Conservation (phyloP, 2,329 filamentous ascomycete species). For the Neurospora sp. region DNA sequence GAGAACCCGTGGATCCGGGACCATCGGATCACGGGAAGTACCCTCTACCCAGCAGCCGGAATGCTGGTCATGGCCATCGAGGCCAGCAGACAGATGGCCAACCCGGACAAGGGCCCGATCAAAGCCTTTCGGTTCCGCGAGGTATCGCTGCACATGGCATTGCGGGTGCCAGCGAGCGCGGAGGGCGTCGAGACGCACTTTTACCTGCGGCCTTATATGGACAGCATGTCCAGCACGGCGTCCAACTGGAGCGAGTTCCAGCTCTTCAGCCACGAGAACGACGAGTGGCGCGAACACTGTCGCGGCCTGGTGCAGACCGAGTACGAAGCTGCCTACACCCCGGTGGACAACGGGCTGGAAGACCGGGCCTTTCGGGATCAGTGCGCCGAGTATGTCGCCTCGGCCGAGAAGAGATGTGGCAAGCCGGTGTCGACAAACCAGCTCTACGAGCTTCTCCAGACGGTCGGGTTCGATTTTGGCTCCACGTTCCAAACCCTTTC, state of each 20-base stretch:
- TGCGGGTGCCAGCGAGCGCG: constrained; percentile 1
- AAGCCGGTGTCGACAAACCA: neutral
- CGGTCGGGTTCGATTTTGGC: neutral
- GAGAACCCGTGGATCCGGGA: constrained; percentile 36
- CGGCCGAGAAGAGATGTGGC: neutral
- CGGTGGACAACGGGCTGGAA: neutral
- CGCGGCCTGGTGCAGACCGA: constrained; percentile 1
- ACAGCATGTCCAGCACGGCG: constrained; percentile 1
- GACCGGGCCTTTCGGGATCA: neutral
- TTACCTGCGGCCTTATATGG: neutral
- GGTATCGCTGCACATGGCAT: neutral
- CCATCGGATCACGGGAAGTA: constrained; percentile 23
- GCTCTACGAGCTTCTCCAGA: constrained; percentile 1
- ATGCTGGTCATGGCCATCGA: constrained; percentile 30
- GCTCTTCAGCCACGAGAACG: constrained; percentile 2
- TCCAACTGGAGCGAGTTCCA: constrained; percentile 6
- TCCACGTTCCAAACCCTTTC: constrained; percentile 3
- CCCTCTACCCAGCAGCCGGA: constrained; percentile 27
- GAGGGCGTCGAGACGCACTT: constrained; percentile 4
- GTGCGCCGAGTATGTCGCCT: neutral
- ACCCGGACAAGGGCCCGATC: neutral
- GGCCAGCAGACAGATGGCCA: constrained; percentile 20
- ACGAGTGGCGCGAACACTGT: constrained; percentile 7
- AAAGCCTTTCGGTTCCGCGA: constrained; percentile 2
- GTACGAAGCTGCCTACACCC: neutral